These are phyloP conservation scores for Aspergillus puulaauensis DNA, from an alignment of 2,329 filamentous ascomycete species.

Conservation along the genomic window DNA sequence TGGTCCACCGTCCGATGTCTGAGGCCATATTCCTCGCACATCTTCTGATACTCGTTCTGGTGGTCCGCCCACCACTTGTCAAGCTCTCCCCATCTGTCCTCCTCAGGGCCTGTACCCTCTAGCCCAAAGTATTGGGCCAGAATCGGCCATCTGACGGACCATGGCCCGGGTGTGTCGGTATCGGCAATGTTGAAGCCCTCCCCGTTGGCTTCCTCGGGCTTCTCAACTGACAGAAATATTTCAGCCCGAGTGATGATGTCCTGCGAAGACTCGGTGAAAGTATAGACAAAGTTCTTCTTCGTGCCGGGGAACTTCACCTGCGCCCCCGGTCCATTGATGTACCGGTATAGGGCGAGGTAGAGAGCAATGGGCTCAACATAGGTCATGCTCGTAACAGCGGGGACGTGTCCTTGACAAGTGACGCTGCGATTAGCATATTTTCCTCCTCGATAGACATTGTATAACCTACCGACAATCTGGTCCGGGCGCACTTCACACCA, in stretches of 20 bases:
- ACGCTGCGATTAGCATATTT: not conserved
- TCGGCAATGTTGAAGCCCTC: constrained; percentile 29
- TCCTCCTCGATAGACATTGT: not conserved
- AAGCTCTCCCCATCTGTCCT: constrained; percentile 12
- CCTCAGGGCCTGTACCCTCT: constrained; percentile 3
- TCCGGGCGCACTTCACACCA: constrained; percentile 49
- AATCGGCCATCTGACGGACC: constrained; percentile 20
- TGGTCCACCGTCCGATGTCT: not conserved
- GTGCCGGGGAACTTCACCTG: constrained; percentile 39
- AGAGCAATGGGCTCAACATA: constrained; percentile 43
- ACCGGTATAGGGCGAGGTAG: constrained; percentile 39
- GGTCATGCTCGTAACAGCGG: constrained; percentile 45
- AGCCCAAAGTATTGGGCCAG: constrained; percentile 24
- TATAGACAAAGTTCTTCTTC: constrained; percentile 31
- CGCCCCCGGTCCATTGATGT: constrained; percentile 38
- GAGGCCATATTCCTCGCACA: constrained; percentile 21
- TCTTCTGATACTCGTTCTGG: constrained; percentile 17
- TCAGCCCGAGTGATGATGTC: constrained; percentile 27
- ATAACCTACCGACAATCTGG: constrained; percentile 33
- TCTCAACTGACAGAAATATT: constrained; percentile 24
- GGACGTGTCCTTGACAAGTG: constrained; percentile 39
- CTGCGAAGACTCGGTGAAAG: constrained; percentile 40
- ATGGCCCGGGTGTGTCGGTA: constrained; percentile 13
- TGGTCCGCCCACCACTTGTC: constrained; percentile 23
- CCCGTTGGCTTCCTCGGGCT: constrained; percentile 16